A percentile compares a stretch with the other conserved stretches of the same genome.
phyloP scores from a whole-genome alignment of 306 rosid genomes.

The Styphnolobium japonicum region DNA sequence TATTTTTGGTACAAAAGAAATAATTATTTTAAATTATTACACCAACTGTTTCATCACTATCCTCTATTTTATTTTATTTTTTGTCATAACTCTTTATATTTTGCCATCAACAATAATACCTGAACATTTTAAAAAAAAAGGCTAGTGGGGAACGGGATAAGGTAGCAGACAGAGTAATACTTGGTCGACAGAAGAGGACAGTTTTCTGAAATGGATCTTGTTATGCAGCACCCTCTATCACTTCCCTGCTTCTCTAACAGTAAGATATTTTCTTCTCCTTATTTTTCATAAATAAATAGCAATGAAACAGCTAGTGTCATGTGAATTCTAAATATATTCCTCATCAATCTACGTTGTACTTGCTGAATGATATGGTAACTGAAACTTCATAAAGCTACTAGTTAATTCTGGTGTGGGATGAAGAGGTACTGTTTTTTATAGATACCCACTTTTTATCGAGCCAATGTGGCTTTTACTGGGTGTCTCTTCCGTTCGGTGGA shows the following conservation, averaged over 20 bases:
- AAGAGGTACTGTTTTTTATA: not conserved
- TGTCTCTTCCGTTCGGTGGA: conserved; percentile 33
- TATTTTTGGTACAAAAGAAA: too few relatives aligned
- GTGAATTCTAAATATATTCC: not conserved
- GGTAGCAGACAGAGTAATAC: not conserved
- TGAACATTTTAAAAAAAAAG: too few relatives aligned
- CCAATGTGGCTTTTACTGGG: conserved; percentile 4
- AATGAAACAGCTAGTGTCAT: not conserved
- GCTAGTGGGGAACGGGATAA: conserved; percentile 5
- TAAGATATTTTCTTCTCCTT: conserved; percentile 25
- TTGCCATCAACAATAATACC: not conserved
- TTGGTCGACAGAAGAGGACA: conserved; percentile 16
- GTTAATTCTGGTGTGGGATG: conserved; percentile 16
- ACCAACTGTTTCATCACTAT: not conserved
- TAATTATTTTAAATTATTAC: not conserved
- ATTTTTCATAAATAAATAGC: not conserved
- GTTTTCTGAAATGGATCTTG: conserved; percentile 49
- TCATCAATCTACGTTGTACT: not conserved
- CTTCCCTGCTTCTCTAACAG: conserved; percentile 43
- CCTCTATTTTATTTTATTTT: not conserved
- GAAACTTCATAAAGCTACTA: conserved; percentile 12
- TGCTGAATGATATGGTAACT: not conserved
- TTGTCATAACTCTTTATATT: not conserved
- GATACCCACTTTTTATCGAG: not conserved
- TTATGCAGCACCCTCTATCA: conserved; percentile 33